phyloP scores from a whole-genome alignment of 768 basidiomycete species.

The Coprinellus micaceus region DNA sequence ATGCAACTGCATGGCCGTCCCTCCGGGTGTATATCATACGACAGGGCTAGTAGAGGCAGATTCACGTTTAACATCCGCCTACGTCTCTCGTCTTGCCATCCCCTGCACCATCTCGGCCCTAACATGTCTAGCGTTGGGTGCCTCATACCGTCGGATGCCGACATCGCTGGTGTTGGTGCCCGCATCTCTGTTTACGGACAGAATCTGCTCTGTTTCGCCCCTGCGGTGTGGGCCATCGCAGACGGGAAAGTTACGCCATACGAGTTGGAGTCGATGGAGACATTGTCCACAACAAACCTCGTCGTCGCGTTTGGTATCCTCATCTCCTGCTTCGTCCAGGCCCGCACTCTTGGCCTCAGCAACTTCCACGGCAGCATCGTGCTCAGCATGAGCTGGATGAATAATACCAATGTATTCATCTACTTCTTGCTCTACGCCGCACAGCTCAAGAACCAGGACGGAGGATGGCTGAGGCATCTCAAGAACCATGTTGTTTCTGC shows the following conservation, averaged over 20 bases:
- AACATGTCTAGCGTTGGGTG: background rate
- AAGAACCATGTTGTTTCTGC: background rate
- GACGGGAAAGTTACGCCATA: constrained; percentile 17
- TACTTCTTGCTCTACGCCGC: constrained; percentile 12
- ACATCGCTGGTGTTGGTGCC: constrained; percentile 21
- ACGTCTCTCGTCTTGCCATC: background rate
- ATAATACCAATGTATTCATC: constrained; percentile 18
- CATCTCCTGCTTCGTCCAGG: constrained; percentile 21
- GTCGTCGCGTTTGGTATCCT: constrained; percentile 24
- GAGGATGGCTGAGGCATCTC: background rate
- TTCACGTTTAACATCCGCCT: too few relatives aligned
- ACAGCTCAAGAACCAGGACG: background rate
- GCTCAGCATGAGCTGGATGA: constrained; percentile 25
- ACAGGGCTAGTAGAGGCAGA: too few relatives aligned
- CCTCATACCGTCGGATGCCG: background rate
- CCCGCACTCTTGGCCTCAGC: constrained; percentile 11
- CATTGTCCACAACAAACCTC: constrained; percentile 15
- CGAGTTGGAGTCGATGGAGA: constrained; percentile 18
- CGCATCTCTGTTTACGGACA: constrained; percentile 25
- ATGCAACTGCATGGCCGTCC: too few relatives aligned
- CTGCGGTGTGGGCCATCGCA: constrained; percentile 17
- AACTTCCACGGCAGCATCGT: constrained; percentile 21
- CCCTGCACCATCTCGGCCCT: background rate
- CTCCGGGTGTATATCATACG: too few relatives aligned
- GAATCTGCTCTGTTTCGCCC: constrained; percentile 21